Percentiles rank a stretch among this genome's conserved stretches.
Conservation (phyloP, 2,329 filamentous ascomycete genomes). For the Juglanconis oblonga region DNA sequence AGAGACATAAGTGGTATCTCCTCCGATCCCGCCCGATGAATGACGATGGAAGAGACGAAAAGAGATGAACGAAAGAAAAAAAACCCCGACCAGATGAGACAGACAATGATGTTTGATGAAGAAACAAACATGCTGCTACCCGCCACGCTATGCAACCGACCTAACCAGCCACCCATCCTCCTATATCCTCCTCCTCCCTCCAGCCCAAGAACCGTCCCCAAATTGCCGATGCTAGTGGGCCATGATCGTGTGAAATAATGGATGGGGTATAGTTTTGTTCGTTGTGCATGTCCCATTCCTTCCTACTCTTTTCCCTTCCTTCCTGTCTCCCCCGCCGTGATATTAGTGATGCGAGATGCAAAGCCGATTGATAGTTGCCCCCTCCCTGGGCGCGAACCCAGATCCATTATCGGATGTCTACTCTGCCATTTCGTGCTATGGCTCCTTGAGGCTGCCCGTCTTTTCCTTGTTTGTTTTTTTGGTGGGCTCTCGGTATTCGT, state of each 20-base stretch:
- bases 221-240: background rate
- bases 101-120: background rate
- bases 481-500: too few relatives aligned
- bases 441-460: background rate
- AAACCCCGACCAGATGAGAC: background rate
- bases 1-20: conserved; percentile 16
- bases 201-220: background rate
- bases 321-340: too few relatives aligned
- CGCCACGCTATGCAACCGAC: conserved; percentile 18
- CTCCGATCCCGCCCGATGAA: conserved; percentile 16
- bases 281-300: background rate
- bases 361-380: background rate
- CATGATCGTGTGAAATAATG: background rate
- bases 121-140: background rate
- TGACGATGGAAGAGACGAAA: background rate
- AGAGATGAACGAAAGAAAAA: background rate
- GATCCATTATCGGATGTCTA: background rate
- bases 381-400: background rate
- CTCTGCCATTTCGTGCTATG: background rate
- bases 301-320: background rate
- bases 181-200: background rate
- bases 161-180: background rate
- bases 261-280: too few relatives aligned
- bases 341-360: background rate
- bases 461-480: background rate